phyloP scores from a whole-genome alignment of 2,329 filamentous ascomycete species.

The Pezicula carpinea region DNA sequence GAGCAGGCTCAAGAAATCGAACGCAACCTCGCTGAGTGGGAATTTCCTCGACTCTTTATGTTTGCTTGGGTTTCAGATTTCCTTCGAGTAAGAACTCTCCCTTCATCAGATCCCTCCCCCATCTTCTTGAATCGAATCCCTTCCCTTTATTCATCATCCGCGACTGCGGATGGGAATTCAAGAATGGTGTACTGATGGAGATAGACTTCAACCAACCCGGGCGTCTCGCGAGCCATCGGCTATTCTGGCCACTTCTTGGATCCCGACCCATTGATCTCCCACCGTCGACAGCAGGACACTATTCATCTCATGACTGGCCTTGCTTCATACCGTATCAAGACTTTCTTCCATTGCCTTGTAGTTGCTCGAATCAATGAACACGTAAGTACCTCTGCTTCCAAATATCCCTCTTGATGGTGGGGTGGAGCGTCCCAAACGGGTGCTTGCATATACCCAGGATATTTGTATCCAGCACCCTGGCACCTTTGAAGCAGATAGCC shows the following conservation, averaged over 20 bases:
- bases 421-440: too few species aligned
- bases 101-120: background rate
- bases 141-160: too few species aligned
- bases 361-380: slow-evolving; percentile 13
- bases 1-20: slow-evolving; percentile 12
- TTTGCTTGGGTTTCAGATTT: slow-evolving; percentile 14
- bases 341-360: slow-evolving; percentile 6
- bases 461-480: too few species aligned
- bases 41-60: slow-evolving; percentile 11
- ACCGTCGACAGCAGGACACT: slow-evolving; percentile 10
- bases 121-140: too few species aligned
- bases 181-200: too few species aligned
- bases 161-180: too few species aligned
- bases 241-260: slow-evolving; percentile 10
- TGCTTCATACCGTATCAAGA: slow-evolving; percentile 6
- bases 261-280: slow-evolving; percentile 7
- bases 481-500: too few species aligned
- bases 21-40: slow-evolving; percentile 10
- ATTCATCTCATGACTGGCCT: slow-evolving; percentile 8
- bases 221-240: slow-evolving; percentile 11
- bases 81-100: slow-evolving; percentile 6
- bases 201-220: slow-evolving; percentile 10
- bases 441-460: too few species aligned
- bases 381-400: slow-evolving; percentile 1
- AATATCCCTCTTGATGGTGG: background rate